Base-by-base conservation (phyloP, 352 stramenopile genomes). In the Pythium diclinum region DNA sequence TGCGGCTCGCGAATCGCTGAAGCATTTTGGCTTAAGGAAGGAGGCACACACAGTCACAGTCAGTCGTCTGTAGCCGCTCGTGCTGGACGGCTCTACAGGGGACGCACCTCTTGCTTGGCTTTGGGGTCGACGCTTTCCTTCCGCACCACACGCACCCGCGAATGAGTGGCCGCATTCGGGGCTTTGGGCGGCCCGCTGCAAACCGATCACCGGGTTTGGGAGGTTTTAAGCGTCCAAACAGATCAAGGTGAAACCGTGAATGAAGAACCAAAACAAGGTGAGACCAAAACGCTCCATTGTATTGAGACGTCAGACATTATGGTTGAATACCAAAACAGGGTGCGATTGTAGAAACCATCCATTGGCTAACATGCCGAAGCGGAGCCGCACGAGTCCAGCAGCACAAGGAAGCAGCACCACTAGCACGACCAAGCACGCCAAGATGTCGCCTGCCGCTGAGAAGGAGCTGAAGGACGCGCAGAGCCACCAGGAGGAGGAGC, bases 1-100 rank as follows among this genome's bases (percentile, higher is more conserved):
- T 71, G 62, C 81, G 81, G 23, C 69, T 64, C 21, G 77, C 78
- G 56, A 89, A 88, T 63, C 81, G 81, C 69, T 88, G 81, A 58
- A 89, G 69, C 81, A 89, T 88, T 14, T 14, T 53, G 23, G n/a
- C 21, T 28, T 28, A 16, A 13, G 11, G 32, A 19, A 48, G 4
- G 25, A 23, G 3, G 17, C 40, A 47, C 16, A 47, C 14, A 47
- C 16, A 47, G 14, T 23, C 17, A 21, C 9, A 8, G 14, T 47
- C 3, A 47, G 17, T 47, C 10, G 0, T 17, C 36, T 42, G 36
- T 42, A 42, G 36, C 36, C 16, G 36, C 36, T 42, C 36, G 36
- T 42, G 10, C 13, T 14, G 25, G 36, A 42, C 36, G 36, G 36
- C 10, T 28, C 25, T 9, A 23, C 16, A 63, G 17, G 42, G 7